Conservation (phyloP, 331 rosid species). For the Arachis monticola region DNA sequence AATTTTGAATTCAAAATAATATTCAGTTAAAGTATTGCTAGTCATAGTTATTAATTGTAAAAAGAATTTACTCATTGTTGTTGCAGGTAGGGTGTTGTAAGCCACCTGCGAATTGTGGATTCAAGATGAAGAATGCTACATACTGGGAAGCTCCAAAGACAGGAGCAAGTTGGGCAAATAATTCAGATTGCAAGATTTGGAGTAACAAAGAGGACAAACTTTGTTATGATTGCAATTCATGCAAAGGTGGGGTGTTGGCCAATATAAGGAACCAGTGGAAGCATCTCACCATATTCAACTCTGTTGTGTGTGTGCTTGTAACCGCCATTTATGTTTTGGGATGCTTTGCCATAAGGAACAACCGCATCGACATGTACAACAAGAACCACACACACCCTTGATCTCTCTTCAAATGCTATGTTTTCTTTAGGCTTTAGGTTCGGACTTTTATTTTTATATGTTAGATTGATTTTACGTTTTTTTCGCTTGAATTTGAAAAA, state of each 20-base stretch:
- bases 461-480: constrained; percentile 20
- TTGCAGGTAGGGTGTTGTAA: constrained; percentile 50
- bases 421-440: neutral
- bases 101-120: constrained; percentile 57
- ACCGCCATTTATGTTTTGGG: constrained; percentile 60
- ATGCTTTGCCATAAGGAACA: constrained; percentile 66
- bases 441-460: neutral
- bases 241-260: constrained; percentile 60
- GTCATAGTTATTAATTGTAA: no score
- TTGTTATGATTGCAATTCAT: constrained; percentile 58
- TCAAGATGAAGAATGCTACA: constrained; percentile 49
- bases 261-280: constrained; percentile 62
- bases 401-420: neutral
- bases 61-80: no score
- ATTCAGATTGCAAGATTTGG: constrained; percentile 48
- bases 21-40: no score
- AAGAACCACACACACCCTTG: constrained; percentile 37
- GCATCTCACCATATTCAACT: constrained; percentile 58
- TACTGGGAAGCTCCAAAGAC: constrained; percentile 53
- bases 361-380: constrained; percentile 33
- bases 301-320: constrained; percentile 39
- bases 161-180: constrained; percentile 3
- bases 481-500: neutral
- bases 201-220: constrained; percentile 42
- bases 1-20: no score